Percentiles rank a stretch among this genome's conserved stretches.
These are phyloP conservation scores for Pseudopyricularia cyperi DNA, from an alignment of 2,329 filamentous ascomycete species.

Conservation along the genomic window DNA sequence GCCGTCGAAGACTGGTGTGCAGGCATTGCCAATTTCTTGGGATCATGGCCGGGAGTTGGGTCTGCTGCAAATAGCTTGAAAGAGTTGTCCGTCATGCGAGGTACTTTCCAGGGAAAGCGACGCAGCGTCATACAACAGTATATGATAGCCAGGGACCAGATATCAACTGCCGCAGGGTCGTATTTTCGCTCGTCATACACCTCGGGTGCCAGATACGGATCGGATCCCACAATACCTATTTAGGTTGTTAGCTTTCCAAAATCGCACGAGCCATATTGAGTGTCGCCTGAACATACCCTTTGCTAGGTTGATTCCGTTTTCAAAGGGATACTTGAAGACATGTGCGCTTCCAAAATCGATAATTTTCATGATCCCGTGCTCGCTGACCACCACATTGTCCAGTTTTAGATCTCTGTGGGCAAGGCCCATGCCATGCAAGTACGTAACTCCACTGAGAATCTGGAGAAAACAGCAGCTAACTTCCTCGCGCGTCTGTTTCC, in stretches of 20 bases:
- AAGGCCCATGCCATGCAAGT: conserved; percentile 87
- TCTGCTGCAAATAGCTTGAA: conserved; percentile 85
- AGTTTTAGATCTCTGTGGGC: conserved; percentile 92
- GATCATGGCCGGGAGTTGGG: conserved; percentile 62
- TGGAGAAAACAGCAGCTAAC: conserved; percentile 85
- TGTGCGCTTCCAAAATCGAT: conserved; percentile 98
- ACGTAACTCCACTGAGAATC: conserved; percentile 87
- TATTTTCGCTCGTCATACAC: conserved; percentile 92
- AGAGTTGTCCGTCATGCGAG: conserved; percentile 81
- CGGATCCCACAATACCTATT: conserved; percentile 59
- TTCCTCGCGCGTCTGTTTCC: conserved; percentile 88
- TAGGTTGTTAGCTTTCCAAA: neutral
- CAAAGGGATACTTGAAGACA: conserved; percentile 95
- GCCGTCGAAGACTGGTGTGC: neutral
- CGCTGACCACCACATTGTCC: conserved; percentile 95
- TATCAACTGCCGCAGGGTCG: conserved; percentile 84
- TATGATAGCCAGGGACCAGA: conserved; percentile 97
- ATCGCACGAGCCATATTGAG: neutral
- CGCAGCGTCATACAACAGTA: conserved; percentile 97
- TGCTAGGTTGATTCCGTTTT: conserved; percentile 71
- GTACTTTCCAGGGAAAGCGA: conserved; percentile 94
- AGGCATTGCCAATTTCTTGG: conserved; percentile 35
- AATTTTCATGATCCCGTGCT: conserved; percentile 96
- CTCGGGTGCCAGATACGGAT: conserved; percentile 92
- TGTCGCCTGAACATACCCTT: conserved; percentile 46